Conservation (phyloP, 2,329 filamentous ascomycete genomes). For the Cordyceps cateniannulata region DNA sequence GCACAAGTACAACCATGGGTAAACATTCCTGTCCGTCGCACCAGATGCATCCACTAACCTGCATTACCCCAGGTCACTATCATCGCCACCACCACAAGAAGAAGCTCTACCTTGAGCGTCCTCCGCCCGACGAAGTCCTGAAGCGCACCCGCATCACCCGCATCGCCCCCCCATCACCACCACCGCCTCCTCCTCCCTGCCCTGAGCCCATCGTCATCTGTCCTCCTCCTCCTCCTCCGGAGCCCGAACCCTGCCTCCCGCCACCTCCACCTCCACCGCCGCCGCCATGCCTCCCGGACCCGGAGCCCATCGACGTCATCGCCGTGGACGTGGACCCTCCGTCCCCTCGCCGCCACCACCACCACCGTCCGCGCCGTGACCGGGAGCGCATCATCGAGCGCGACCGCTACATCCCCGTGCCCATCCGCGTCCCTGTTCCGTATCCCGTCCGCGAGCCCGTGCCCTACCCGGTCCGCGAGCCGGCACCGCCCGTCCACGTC, state of each 20-base stretch:
- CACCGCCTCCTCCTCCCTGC: slow-evolving; percentile 22
- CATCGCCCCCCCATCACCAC: slow-evolving; percentile 29
- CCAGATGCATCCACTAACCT: background rate
- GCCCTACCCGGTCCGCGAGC: slow-evolving; percentile 38
- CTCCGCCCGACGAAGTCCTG: slow-evolving; percentile 31
- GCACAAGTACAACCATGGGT: slow-evolving; percentile 18
- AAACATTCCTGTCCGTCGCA: background rate
- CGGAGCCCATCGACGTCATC: slow-evolving; percentile 32
- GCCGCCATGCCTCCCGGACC: slow-evolving; percentile 18
- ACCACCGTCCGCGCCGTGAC: slow-evolving; percentile 28
- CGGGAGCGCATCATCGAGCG: slow-evolving; percentile 47
- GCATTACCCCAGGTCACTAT: background rate
- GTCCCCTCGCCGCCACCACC: slow-evolving; percentile 21
- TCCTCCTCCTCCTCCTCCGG: slow-evolving; percentile 17
- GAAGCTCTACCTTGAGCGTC: slow-evolving; percentile 36
- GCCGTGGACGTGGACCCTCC: slow-evolving; percentile 30
- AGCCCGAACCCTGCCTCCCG: slow-evolving; percentile 16
- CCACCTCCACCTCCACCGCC: slow-evolving; percentile 19
- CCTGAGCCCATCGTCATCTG: slow-evolving; percentile 15
- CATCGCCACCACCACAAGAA: slow-evolving; percentile 27
- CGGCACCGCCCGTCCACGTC: slow-evolving; percentile 25
- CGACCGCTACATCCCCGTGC: slow-evolving; percentile 40
- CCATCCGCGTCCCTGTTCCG: slow-evolving; percentile 35
- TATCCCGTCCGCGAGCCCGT: slow-evolving; percentile 33
- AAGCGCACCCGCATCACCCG: slow-evolving; percentile 32